Evolutionary conservation across 2,329 filamentous ascomycete species (phyloP).

Genomic region (Alternaria conjuncta): DNA sequence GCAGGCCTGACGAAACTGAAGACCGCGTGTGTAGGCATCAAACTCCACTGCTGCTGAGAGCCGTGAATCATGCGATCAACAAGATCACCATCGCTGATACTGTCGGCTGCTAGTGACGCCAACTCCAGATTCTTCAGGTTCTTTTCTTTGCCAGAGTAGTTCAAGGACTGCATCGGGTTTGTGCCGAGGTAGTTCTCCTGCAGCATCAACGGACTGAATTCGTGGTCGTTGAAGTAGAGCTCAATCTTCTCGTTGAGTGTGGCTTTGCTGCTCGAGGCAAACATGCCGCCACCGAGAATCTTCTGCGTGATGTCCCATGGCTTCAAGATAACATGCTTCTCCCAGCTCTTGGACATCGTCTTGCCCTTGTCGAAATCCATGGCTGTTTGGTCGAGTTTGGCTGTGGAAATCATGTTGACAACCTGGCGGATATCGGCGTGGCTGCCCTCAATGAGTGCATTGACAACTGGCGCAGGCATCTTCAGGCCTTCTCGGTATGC

Average conservation of each 20-base stretch:
- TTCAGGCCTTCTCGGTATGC: slow-evolving; percentile 90
- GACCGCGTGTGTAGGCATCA: slow-evolving; percentile 95
- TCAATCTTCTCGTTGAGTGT: slow-evolving; percentile 98
- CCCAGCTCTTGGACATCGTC: slow-evolving; percentile 96
- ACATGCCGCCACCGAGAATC: slow-evolving; percentile 86
- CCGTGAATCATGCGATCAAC: slow-evolving; percentile 99
- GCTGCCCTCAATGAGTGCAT: slow-evolving; percentile 93
- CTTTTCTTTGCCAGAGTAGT: slow-evolving; percentile 70
- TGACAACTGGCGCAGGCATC: slow-evolving; percentile 80
- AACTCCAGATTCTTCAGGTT: slow-evolving; percentile 85
- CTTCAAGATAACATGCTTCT: slow-evolving; percentile 95
- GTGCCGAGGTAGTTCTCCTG: slow-evolving; percentile 96
- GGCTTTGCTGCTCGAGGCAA: slow-evolving; percentile 79
- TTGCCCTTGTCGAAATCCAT: slow-evolving; percentile 89
- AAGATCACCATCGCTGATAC: slow-evolving; percentile 95
- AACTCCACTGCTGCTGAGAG: slow-evolving; percentile 95
- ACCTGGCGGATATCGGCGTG: slow-evolving; percentile 97
- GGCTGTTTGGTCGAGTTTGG: slow-evolving; percentile 81
- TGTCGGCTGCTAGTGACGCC: slow-evolving; percentile 85
- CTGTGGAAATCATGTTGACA: slow-evolving; percentile 97
- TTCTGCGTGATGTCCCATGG: slow-evolving; percentile 98
- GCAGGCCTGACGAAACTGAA: slow-evolving; percentile 94
- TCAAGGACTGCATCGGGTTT: slow-evolving; percentile 70
- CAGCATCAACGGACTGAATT: slow-evolving; percentile 96
- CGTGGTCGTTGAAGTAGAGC: slow-evolving; percentile 98